Evolutionary conservation across 2,329 filamentous ascomycete genomes (phyloP), one percentile per base, ranked within the genome.

Genomic region (Colletotrichum sp.): DNA sequence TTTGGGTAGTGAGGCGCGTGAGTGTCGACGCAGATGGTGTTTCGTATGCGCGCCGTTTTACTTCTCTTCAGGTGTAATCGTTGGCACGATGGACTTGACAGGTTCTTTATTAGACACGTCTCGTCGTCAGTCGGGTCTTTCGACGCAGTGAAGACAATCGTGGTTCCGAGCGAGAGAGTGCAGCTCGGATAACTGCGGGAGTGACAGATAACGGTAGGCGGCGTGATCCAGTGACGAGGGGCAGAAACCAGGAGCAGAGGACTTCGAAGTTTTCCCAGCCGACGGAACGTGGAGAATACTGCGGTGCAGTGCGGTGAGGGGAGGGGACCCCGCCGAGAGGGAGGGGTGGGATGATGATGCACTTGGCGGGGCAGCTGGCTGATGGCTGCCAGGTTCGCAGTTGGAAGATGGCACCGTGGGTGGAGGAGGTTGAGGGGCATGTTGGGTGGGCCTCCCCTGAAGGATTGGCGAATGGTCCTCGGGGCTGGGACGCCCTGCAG

Each of bases 331-430:
- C 70, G 74, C 64, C 48, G 48, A 65, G 34, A 52, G 43, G n/a
- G 70, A 48, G 32, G 21, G 21, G 74, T 76, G 71, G 74, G 71
- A 69, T 74, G 74, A 75, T 68, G 70, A 76, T 74, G 74, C 64
- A 69, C 48, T 65, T 63, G 48, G 74, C 65, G 70, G 74, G 74
- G 74, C 70, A 69, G 8, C 18, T 63, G 15, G 36, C 32, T 43
- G 15, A 61, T 48, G 32, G 63, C 69, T 72, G 55, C 73, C 73
- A 67, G 63, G 43, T 67, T 68, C 57, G 57, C 63, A 26, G 24
- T 52, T 67, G 38, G 30, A 24, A 57, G 18, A 18, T 24, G 43
- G 43, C 43, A 21, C 43, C n/a, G 43, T 52, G n/a, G 60, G 58
- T 71, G 72, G 72, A 52, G 72, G 72, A 48, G 43, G 34, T 34